Conservation (phyloP, 306 rosid genomes). For the Psophocarpus tetragonolobus region DNA sequence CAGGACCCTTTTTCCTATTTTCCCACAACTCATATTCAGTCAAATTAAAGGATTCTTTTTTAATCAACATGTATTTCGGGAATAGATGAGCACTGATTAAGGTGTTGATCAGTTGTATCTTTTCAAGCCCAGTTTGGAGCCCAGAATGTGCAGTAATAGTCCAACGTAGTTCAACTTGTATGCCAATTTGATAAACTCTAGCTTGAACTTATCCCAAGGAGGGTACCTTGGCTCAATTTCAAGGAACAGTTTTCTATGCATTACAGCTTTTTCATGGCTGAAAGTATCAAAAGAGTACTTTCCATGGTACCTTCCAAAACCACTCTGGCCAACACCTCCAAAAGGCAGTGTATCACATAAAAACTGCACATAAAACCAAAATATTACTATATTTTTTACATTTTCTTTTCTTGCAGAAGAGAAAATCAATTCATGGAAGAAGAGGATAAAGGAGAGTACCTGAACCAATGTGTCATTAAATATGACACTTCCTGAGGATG, state of each 20-base stretch:
- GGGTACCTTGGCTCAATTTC: slow-evolving; percentile 89
- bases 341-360: slow-evolving; percentile 46
- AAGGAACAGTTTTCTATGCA: slow-evolving; percentile 59
- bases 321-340: slow-evolving; percentile 70
- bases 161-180: slow-evolving; percentile 65
- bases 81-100: background rate
- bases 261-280: slow-evolving; percentile 86
- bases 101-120: slow-evolving; percentile 21
- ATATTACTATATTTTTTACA: background rate
- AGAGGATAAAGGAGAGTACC: slow-evolving; percentile 42
- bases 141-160: slow-evolving; percentile 51
- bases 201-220: slow-evolving; percentile 76
- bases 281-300: slow-evolving; percentile 81
- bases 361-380: slow-evolving; percentile 42
- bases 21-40: background rate
- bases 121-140: slow-evolving; percentile 59
- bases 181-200: slow-evolving; percentile 68
- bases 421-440: background rate
- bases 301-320: slow-evolving; percentile 94
- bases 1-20: background rate
- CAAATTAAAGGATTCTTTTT: background rate
- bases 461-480: slow-evolving; percentile 83
- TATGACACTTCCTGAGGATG: slow-evolving; percentile 85
- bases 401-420: background rate
- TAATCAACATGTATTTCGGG: background rate